phyloP scores from a whole-genome alignment of 2,329 filamentous ascomycete species.

The Cordyceps tenuipes region DNA sequence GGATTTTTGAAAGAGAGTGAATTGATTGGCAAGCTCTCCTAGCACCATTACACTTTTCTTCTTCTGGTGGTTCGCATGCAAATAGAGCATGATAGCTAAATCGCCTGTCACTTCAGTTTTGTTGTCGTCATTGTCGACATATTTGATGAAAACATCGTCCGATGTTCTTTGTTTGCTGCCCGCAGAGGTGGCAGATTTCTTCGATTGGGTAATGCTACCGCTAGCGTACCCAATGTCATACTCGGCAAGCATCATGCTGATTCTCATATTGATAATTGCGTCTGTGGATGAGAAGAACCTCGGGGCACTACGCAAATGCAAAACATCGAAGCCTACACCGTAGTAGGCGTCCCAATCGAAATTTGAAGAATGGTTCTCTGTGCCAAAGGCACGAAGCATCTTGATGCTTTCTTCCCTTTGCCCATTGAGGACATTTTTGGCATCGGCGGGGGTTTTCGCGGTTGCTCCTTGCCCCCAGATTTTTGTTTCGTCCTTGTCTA shows the following conservation, averaged over 20 bases:
- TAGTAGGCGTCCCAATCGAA: slow-evolving; percentile 74
- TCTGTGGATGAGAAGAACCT: slow-evolving; percentile 44
- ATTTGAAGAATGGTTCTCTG: slow-evolving; percentile 66
- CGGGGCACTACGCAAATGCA: slow-evolving; percentile 52
- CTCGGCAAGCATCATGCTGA: slow-evolving; percentile 43
- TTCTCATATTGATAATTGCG: slow-evolving; percentile 37
- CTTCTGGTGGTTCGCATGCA: slow-evolving; percentile 44
- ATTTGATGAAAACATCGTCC: slow-evolving; percentile 33
- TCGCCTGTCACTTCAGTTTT: slow-evolving; percentile 42
- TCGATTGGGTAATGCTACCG: slow-evolving; percentile 30
- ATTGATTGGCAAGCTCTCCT: slow-evolving; percentile 27
- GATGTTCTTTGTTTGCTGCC: neutral
- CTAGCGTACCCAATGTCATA: slow-evolving; percentile 37
- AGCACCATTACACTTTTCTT: slow-evolving; percentile 19
- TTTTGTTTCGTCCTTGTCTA: slow-evolving; percentile 50
- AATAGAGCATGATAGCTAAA: slow-evolving; percentile 48
- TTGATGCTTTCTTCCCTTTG: slow-evolving; percentile 54
- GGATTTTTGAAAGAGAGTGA: slow-evolving; percentile 35
- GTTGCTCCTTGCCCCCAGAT: slow-evolving; percentile 94
- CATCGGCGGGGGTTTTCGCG: slow-evolving; percentile 53
- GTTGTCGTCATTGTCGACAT: slow-evolving; percentile 45
- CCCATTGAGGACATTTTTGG: slow-evolving; percentile 60
- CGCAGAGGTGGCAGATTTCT: slow-evolving; percentile 8
- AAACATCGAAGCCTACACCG: slow-evolving; percentile 73
- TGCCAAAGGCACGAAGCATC: slow-evolving; percentile 72